These are phyloP conservation scores for Aspergillus pseudonomiae DNA, from an alignment of 2,329 filamentous ascomycete genomes.

Conservation along the genomic window DNA sequence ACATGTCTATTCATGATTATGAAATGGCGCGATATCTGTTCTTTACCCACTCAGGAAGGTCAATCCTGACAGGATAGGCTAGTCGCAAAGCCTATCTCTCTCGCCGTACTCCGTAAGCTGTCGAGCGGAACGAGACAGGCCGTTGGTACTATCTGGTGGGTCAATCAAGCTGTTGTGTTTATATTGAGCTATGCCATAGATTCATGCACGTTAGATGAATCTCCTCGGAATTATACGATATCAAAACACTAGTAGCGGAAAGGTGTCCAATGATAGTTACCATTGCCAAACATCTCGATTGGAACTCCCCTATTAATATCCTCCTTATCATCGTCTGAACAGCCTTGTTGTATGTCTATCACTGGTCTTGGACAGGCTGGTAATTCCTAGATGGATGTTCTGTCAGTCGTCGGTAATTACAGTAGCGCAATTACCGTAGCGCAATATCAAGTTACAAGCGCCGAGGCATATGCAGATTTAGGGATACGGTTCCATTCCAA, in stretches of 20 bases:
- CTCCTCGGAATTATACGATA: not conserved
- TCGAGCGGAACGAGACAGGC: not conserved
- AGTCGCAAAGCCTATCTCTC: not conserved
- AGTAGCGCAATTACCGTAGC: conserved; percentile 11
- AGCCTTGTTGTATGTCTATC: not conserved
- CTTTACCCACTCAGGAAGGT: not conserved
- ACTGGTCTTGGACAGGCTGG: not conserved
- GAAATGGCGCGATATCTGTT: conserved; percentile 1
- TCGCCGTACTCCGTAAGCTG: not conserved
- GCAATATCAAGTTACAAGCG: conserved; percentile 11
- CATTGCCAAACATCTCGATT: not conserved
- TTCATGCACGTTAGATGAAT: not conserved
- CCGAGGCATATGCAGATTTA: conserved; percentile 22
- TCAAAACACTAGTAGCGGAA: not conserved
- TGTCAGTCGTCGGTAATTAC: not conserved
- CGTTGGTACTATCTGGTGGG: not conserved
- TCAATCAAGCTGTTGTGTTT: not conserved
- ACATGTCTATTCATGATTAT: not conserved
- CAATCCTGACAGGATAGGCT: not conserved
- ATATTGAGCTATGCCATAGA: not conserved
- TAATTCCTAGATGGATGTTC: not conserved
- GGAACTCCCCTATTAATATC: not conserved
- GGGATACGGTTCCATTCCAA: conserved; percentile 16
- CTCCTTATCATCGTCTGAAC: not conserved
- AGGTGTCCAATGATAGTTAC: not conserved